A percentile compares a stretch with the other conserved stretches of the same genome.
Conservation (phyloP, 768 basidiomycete genomes). For the Lanmaoa pseudosensibilis region DNA sequence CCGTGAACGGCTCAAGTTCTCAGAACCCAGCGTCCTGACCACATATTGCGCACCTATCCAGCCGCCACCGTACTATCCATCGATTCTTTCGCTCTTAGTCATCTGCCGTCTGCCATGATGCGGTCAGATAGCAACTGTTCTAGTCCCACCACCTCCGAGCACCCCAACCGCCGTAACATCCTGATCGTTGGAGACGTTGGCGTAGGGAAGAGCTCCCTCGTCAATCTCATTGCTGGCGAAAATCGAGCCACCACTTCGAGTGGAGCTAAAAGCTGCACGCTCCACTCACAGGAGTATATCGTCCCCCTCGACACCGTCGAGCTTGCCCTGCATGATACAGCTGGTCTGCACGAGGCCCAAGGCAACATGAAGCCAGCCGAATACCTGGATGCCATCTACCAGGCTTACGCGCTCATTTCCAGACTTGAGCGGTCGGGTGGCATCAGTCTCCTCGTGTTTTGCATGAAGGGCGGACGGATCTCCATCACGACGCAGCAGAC, state of each 20-base stretch:
- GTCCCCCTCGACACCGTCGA: slow-evolving; percentile 20
- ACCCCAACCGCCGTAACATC: slow-evolving; percentile 22
- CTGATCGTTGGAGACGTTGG: slow-evolving; percentile 31
- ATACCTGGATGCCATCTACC: slow-evolving; percentile 27
- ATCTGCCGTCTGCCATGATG: slow-evolving; percentile 8
- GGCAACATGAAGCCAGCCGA: slow-evolving; percentile 24
- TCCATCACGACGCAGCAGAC: slow-evolving; percentile 28
- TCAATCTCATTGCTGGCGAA: slow-evolving; percentile 39
- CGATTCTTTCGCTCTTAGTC: not conserved
- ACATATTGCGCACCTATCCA: not conserved
- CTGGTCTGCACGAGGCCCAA: slow-evolving; percentile 29
- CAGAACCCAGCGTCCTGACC: slow-evolving; percentile 1
- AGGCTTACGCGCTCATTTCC: slow-evolving; percentile 37
- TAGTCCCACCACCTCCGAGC: slow-evolving; percentile 10
- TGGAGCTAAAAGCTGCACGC: slow-evolving; percentile 37
- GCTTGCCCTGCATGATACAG: slow-evolving; percentile 27
- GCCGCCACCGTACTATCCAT: not conserved
- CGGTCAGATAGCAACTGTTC: slow-evolving; percentile 14
- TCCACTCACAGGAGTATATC: slow-evolving; percentile 26
- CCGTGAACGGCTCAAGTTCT: not conserved
- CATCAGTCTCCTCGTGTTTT: slow-evolving; percentile 31
- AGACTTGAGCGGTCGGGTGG: slow-evolving; percentile 27
- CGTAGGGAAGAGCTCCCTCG: slow-evolving; percentile 41
- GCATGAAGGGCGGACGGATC: slow-evolving; percentile 31
- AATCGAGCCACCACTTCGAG: slow-evolving; percentile 31